phyloP scores from a whole-genome alignment of 345 rosid species.

The Gossypium raimondii region DNA sequence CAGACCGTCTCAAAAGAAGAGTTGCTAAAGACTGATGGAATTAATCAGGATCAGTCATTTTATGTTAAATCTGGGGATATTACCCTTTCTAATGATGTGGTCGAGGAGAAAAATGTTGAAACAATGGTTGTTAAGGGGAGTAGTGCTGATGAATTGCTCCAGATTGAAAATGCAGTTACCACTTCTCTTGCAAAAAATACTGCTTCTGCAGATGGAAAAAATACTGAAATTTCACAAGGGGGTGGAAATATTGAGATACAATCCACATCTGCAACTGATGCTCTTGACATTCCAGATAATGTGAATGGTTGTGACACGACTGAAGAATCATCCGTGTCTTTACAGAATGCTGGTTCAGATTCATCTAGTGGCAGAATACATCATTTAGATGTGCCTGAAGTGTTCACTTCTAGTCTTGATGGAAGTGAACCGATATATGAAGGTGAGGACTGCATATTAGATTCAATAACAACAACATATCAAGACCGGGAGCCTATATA shows the following conservation, averaged over 20 bases:
- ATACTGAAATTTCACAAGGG: slow-evolving; percentile 19
- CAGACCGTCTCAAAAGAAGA: slow-evolving; percentile 29
- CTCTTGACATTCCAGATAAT: slow-evolving; percentile 34
- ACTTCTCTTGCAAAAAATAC: slow-evolving; percentile 31
- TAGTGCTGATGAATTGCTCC: slow-evolving; percentile 21
- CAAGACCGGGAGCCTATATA: slow-evolving; percentile 82
- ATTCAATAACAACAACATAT: slow-evolving; percentile 47
- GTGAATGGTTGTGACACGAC: slow-evolving; percentile 22
- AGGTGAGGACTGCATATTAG: slow-evolving; percentile 89
- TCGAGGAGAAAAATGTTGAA: slow-evolving; percentile 29
- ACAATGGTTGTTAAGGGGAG: slow-evolving; percentile 19
- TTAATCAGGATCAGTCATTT: slow-evolving; percentile 31
- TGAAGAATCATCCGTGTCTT: slow-evolving; percentile 24
- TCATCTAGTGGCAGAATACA: slow-evolving; percentile 45
- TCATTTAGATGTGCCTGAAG: slow-evolving; percentile 43
- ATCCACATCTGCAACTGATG: slow-evolving; percentile 20
- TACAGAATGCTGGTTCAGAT: slow-evolving; percentile 44
- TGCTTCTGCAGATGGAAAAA: slow-evolving; percentile 21
- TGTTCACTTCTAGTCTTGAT: slow-evolving; percentile 50
- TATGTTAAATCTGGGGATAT: slow-evolving; percentile 24
- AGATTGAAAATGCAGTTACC: slow-evolving; percentile 27
- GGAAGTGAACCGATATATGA: slow-evolving; percentile 92
- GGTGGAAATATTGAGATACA: slow-evolving; percentile 25
- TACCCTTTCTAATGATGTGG: slow-evolving; percentile 26
- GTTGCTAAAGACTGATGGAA: slow-evolving; percentile 27